phyloP scores from a whole-genome alignment of 805 yeast species.

The Ogataea paradorogensis region DNA sequence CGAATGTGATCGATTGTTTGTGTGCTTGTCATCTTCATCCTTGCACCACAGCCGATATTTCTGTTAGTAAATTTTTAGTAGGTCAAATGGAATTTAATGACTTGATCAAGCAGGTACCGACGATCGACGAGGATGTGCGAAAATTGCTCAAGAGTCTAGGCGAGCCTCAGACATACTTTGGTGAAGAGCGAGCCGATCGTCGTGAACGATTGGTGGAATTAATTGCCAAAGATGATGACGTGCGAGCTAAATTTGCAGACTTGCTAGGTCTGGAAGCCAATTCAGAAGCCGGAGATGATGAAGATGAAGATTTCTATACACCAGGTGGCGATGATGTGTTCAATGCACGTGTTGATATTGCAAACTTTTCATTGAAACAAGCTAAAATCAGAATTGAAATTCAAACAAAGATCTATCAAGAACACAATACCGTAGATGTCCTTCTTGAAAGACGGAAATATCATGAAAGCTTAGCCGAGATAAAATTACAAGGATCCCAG shows the following conservation, averaged over 20 bases:
- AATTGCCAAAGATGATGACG: slow-evolving; percentile 34
- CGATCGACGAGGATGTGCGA: slow-evolving; percentile 63
- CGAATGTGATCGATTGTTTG: not conserved
- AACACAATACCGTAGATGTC: slow-evolving; percentile 28
- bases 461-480: slow-evolving; percentile 27
- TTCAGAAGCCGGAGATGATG: slow-evolving; percentile 31
- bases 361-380: slow-evolving; percentile 46
- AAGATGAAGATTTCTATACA: slow-evolving; percentile 80
- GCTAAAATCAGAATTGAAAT: slow-evolving; percentile 42
- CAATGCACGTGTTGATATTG: slow-evolving; percentile 49
- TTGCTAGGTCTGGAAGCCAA: slow-evolving; percentile 9
- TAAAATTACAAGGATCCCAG: slow-evolving; percentile 64
- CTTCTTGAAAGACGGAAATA: slow-evolving; percentile 16
- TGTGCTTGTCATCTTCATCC: slow-evolving; percentile 2
- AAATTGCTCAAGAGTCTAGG: slow-evolving; percentile 43
- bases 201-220: slow-evolving; percentile 55
- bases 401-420: slow-evolving; percentile 31
- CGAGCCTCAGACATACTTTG: slow-evolving; percentile 54
- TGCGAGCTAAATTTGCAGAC: slow-evolving; percentile 15
- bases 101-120: slow-evolving; percentile 44
- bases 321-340: slow-evolving; percentile 63
- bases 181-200: slow-evolving; percentile 55
- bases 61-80: not conserved
- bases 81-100: slow-evolving; percentile 9
- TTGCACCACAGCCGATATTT: slow-evolving; percentile 6